Evolutionary conservation across 2,329 filamentous ascomycete species (phyloP), one percentile per base, ranked within the genome.

Genomic region (Nigrograna mackinnonii): DNA sequence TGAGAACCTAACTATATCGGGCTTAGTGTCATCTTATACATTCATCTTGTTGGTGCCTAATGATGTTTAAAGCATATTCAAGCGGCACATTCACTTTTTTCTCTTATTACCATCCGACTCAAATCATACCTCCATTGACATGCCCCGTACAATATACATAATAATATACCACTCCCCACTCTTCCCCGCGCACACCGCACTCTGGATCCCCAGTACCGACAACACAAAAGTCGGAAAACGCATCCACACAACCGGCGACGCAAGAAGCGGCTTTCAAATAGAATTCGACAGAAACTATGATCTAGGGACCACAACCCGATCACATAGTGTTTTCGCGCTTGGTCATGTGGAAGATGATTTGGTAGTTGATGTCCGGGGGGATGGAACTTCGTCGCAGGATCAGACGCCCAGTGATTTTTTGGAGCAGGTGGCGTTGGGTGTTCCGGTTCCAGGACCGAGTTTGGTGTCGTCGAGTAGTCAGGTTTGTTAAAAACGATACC

Each of bases 131-230:
- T 28, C 24, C 24, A 14, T 2, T 3, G 14, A 12, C 24, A 28
- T 28, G 24, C 14, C 24, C 3, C 24, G 24, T 3, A 11, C 24
- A 3, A 28, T 28, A 11, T 12, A 28, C 14, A n/a, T 38, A 19
- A 24, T 39, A 14, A 31, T 43, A 18, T 43, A 43, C 16, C 41
- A 22, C 37, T 39, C 36, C 18, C 41, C 36, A 9, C 36, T 44
- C 22, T 44, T 44, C 28, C 36, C 41, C 19, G 41, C 41, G 2
- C 41, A 44, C 18, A 39, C 36, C 36, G 41, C 41, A 12, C 31
- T 44, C 30, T 44, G 39, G n/a, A 14, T 40, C 16, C 37, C 36
- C 16, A 6, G 18, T 14, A 14, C 20, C 21, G 19, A 14, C 18
- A 30, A 30, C 6, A 4, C 5, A 12, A 36, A 44, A 26, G 16